phyloP scores from a whole-genome alignment of 805 yeast species.

The Hanseniaspora pseudoguilliermondii region DNA sequence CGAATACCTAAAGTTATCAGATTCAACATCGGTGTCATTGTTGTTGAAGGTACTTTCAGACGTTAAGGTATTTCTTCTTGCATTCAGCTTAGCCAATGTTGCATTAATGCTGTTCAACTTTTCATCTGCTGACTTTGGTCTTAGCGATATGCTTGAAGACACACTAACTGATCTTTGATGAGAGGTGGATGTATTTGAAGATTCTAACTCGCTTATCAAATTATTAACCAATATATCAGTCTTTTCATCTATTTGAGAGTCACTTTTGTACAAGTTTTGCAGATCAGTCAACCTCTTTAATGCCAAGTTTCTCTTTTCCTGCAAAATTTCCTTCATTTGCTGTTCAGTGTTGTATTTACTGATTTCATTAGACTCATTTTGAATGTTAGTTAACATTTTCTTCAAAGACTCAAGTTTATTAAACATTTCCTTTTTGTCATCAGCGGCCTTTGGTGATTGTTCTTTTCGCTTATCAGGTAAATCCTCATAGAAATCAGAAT shows the following conservation, averaged over 20 bases:
- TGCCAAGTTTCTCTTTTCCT: constrained; percentile 51
- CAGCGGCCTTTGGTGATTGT: neutral
- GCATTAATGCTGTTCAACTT: constrained; percentile 10
- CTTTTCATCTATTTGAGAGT: constrained; percentile 34
- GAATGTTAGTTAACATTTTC: constrained; percentile 47
- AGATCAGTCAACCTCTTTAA: constrained; percentile 60
- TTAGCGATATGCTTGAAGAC: neutral
- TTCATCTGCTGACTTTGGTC: constrained; percentile 1
- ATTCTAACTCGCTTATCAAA: neutral
- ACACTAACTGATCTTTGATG: constrained; percentile 1
- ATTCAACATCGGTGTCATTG: constrained; percentile 9
- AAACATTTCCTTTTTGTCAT: constrained; percentile 27
- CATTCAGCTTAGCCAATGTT: constrained; percentile 7
- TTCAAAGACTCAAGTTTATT: constrained; percentile 44
- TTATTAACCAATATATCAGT: constrained; percentile 4
- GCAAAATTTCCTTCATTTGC: constrained; percentile 42
- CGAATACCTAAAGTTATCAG: constrained; percentile 11
- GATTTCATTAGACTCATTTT: constrained; percentile 63
- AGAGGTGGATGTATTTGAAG: neutral
- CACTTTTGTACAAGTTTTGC: constrained; percentile 52
- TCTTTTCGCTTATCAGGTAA: constrained; percentile 17
- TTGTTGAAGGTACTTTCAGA: neutral
- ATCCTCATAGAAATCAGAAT: constrained; percentile 60
- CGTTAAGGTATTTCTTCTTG: neutral
- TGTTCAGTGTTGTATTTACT: constrained; percentile 47